phyloP scores from a whole-genome alignment of 305 asterid species.

The Fraxinus dipetala region DNA sequence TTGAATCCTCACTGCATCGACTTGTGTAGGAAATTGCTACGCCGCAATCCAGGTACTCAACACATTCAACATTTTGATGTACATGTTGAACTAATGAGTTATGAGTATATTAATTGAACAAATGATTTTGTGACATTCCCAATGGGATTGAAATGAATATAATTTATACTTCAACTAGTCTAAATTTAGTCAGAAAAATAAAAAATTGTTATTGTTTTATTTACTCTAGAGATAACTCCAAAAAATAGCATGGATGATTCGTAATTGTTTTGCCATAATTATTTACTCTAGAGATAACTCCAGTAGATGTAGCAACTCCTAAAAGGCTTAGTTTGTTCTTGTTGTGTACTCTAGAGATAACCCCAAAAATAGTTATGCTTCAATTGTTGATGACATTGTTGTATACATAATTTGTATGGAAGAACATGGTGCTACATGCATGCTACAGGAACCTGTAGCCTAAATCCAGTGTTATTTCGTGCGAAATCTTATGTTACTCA shows the following conservation, averaged over 20 bases:
- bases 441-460: not conserved
- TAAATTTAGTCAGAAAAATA: not conserved
- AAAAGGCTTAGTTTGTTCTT: not conserved
- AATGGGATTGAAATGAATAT: not conserved
- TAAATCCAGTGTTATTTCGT: not conserved
- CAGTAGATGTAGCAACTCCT: not conserved
- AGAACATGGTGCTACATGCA: not conserved
- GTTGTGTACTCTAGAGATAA: not conserved
- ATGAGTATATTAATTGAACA: not conserved
- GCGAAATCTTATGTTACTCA: not conserved
- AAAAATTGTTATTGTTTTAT: too few species aligned
- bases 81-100: not conserved
- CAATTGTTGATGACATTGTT: not conserved
- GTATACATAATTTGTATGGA: not conserved
- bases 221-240: too few species aligned
- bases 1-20: constrained; percentile 68
- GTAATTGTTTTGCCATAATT: too few species aligned
- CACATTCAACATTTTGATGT: not conserved
- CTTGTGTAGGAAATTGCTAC: constrained; percentile 77
- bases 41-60: constrained; percentile 77
- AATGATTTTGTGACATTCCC: not conserved
- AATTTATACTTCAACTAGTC: not conserved
- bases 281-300: not conserved
- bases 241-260: not conserved
- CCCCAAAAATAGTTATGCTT: not conserved